Evolutionary conservation across 1,284 basidiomycete species (phyloP), one percentile per base, ranked within the genome.

Genomic region (Termitomyces sp.): DNA sequence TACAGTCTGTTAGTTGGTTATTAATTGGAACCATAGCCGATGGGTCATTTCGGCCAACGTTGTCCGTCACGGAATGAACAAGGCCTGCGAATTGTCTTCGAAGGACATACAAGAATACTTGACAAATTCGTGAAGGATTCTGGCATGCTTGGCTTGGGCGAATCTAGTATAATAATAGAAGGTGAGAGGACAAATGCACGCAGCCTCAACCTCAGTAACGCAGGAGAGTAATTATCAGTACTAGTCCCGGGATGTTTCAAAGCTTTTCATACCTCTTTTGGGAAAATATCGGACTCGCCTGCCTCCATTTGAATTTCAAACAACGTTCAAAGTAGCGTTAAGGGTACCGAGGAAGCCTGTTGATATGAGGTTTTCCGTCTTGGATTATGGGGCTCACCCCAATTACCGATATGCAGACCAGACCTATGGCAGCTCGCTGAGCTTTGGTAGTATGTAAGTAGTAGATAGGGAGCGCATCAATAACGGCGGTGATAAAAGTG

Each of bases 401-500:
- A 42, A 80, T 66, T 40, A 81, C 62, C 30, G 67, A 61, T 21
- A 78, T 62, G 58, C 78, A 77, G 30, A 70, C 63, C 5, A 76
- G 72, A 16, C 65, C 66, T 37, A 82, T 75, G 28, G 28, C 28
- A 38, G 74, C 62, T 34, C 54, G 55, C 61, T 83, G 79, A 11
- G 73, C 78, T 34, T 56, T 31, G n/a, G 52, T 51, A 37, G 39
- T 24, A 24, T 24, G 21, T 24, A n/a, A 24, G 21, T 24, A 24
- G n/a, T 24, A 39, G 14, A 56, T 49, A 14, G n/a, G n/a, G n/a
- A 60, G 26, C 10, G 40, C 40, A 42, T 28, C 28, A 31, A 57
- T 19, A 8, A 31, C 33, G 24, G 55, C 57, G 18, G 54, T 46
- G 18, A 60, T 37, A 24, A 60, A 40, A 19, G 58, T 44, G 49